A percentile compares a stretch with the other conserved stretches of the same genome.
Conservation (phyloP, 2,329 filamentous ascomycete genomes). For the Diplodia corticola region DNA sequence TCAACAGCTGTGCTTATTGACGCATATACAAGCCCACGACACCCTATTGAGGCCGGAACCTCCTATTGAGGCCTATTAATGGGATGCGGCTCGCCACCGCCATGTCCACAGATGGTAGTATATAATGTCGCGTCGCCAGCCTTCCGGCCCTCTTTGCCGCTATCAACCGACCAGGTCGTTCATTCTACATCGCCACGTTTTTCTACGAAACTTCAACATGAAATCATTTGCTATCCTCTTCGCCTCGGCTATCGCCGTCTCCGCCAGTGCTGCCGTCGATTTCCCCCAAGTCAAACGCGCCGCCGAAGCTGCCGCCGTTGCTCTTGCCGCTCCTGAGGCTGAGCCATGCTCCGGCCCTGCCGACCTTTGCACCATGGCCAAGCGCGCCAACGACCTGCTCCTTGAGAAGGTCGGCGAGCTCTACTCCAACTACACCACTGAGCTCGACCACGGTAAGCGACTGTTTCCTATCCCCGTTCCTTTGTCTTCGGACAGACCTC, state of each 20-base stretch:
- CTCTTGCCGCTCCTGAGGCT: constrained; percentile 28
- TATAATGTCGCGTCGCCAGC: not conserved
- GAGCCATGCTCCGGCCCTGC: constrained; percentile 24
- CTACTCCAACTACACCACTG: not conserved
- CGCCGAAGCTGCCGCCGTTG: constrained; percentile 35
- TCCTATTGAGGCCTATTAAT: constrained; percentile 26
- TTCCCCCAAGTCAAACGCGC: constrained; percentile 37
- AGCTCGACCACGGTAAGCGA: not conserved
- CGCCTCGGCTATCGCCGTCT: constrained; percentile 44
- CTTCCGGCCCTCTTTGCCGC: constrained; percentile 21
- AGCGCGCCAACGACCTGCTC: constrained; percentile 17
- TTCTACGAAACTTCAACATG: constrained; percentile 42
- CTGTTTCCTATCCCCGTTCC: not conserved
- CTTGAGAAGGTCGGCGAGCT: not conserved
- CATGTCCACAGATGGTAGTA: constrained; percentile 1
- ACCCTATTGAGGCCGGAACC: not conserved
- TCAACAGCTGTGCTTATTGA: not conserved
- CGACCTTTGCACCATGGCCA: constrained; percentile 15
- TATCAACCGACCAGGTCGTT: constrained; percentile 25
- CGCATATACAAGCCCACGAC: not conserved
- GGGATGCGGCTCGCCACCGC: not conserved
- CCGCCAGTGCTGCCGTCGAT: constrained; percentile 42
- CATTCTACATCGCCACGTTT: constrained; percentile 6
- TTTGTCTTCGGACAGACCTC: not conserved
- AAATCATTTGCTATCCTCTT: constrained; percentile 49